Evolutionary conservation across 352 stramenopile species (phyloP), one percentile per base, ranked within the genome.

Genomic region (Globisporangium takayamanum): DNA sequence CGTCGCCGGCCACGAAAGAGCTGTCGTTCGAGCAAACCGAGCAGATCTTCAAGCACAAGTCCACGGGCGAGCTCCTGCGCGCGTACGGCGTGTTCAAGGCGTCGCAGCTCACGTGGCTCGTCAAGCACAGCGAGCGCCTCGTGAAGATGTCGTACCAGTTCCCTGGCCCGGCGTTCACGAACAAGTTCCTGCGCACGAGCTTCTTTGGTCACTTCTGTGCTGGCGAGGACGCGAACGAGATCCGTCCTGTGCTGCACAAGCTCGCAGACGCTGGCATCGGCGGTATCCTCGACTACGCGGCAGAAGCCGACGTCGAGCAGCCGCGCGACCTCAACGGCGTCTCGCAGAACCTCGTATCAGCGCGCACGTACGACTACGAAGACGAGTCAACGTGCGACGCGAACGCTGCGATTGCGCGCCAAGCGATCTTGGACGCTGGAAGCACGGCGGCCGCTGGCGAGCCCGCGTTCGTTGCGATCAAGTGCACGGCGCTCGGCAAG

Each of bases 181-280:
- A 99, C 76, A 66, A 70, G 16, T 39, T 98, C 30, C 68, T 99
- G 60, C 88, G 92, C 46, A 53, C 76, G n/a, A 98, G 93, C 11
- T 98, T 99, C 63, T 99, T 99, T 72, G 76, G 80, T 22, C 96
- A 99, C 59, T 99, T 99, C 69, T 99, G 97, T 72, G 96, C 89
- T 15, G 97, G 96, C 20, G 78, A 98, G 55, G 69, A 95, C 56
- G 78, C 85, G 51, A 80, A 93, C 33, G 80, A 88, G 64, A 96
- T 97, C 62, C 74, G 82, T 12, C 87, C 88, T 12, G 76, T 88
- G 36, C 78, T 97, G 26, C 49, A 76, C 22, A 74, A 95, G 46
- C 73, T 98, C 36, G 62, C 85, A 30, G 51, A 78, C 22, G 80
- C 84, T 2, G 90, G 90, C 16, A 95, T 99, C 53, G 92, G 92